Base-by-base conservation (phyloP, 306 rosid genomes). In the Vicia villosa region DNA sequence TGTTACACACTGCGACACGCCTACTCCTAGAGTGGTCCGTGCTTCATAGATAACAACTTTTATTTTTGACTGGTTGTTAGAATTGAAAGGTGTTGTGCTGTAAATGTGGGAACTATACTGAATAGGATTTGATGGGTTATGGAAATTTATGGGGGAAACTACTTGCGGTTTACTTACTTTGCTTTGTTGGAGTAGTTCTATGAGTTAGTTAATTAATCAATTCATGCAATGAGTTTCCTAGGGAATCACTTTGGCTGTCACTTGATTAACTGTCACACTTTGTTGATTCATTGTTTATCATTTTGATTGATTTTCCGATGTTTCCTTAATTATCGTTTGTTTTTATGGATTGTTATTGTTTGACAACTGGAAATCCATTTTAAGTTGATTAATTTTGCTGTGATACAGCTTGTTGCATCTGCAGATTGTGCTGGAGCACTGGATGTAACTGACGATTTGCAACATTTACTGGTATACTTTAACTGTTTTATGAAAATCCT, bases 371-470 rank as follows among this genome's bases (percentile, higher is more conserved):
- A 72, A 70, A 45, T 68, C 41, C 70, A 10, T 65, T 74, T 63
- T 52, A 72, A 81, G 80, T 78, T 71, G 80, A 78, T 72, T 24
- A 63, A 79, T 84, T 78, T 82, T 88, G 80, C 83, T 94, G 84
- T 86, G 79, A 55, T 83, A 77, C 95, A 95, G 99, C 97, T 95
- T 84, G 96, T 95, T 84, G 91, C 95, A 45, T 84, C 99, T 79
- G 95, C 86, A 81, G 99, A 95, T 80, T 95, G 97, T 87, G 92
- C 97, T 52, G 97, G 99, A 84, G 97, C 99, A 13, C 77, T 95
- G 80, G 99, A 95, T 75, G 86, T 95, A 59, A 95, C 96, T 10
- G 95, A 91, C 10, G 97, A 91, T 86, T 87, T 95, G 84, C 96
- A 84, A 55, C 87, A 91, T 72, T 82, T 95, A 68, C 85, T 91